phyloP scores from a whole-genome alignment of 129 eudicot species.

The Kitagawia praeruptora region DNA sequence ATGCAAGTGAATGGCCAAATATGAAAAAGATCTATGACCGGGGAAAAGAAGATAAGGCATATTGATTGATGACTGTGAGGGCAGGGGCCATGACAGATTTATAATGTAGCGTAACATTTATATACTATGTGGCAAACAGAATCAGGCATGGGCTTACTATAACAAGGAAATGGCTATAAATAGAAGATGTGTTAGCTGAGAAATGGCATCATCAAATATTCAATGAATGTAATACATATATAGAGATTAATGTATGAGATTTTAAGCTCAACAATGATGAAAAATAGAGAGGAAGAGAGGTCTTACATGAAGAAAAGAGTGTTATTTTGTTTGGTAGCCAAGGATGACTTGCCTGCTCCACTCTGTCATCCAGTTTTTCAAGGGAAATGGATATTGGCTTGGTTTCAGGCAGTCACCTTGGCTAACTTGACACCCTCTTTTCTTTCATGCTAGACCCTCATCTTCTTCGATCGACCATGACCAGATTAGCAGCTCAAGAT shows the following conservation, averaged over 20 bases:
- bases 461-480: not conserved
- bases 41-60: conserved; percentile 2
- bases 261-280: not conserved
- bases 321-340: conserved; percentile 23
- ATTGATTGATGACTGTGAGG: not conserved
- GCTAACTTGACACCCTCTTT: conserved; percentile 22
- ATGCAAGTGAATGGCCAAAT: conserved; percentile 14
- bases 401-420: conserved; percentile 22
- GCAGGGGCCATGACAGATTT: not conserved
- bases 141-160: not conserved
- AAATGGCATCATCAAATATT: conserved; percentile 1
- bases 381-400: not conserved
- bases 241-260: not conserved
- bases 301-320: conserved; percentile 21
- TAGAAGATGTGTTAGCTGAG: not conserved
- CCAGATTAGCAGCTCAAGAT: not conserved
- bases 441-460: conserved; percentile 14
- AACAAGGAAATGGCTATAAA: conserved; percentile 5
- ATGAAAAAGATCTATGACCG: not conserved
- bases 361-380: not conserved
- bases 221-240: not conserved
- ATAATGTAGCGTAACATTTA: not conserved
- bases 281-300: conserved; percentile 7
- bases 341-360: conserved; percentile 28
- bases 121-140: conserved; percentile 1